Percentiles rank a stretch among this genome's conserved stretches.
These are phyloP conservation scores for Trifolium fragiferum DNA, from an alignment of 306 rosid genomes.

Conservation along the genomic window DNA sequence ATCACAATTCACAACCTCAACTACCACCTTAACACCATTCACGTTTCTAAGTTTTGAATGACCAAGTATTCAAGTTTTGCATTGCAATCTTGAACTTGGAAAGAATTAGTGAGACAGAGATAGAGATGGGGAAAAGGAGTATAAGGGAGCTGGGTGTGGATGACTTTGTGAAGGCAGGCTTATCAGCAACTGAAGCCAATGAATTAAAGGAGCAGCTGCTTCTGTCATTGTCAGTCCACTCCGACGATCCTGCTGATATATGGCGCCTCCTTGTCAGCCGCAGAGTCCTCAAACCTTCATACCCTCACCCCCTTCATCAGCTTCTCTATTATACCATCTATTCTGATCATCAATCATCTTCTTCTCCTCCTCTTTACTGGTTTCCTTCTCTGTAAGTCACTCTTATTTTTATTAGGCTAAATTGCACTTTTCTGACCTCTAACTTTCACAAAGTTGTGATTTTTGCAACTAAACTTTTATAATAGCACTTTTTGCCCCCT, in stretches of 20 bases:
- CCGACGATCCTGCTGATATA: conserved; percentile 43
- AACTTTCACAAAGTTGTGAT: too few species aligned
- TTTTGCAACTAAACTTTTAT: too few species aligned
- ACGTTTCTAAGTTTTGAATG: too few species aligned
- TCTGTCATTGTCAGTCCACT: conserved; percentile 17
- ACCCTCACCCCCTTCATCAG: conserved; percentile 66
- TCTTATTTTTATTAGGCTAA: too few species aligned
- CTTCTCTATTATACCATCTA: conserved; percentile 47
- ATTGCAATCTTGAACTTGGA: neutral
- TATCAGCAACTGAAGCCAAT: conserved; percentile 55
- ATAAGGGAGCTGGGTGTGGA: conserved; percentile 50
- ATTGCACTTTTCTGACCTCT: too few species aligned
- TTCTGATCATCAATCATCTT: conserved; percentile 49
- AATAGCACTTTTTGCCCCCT: too few species aligned
- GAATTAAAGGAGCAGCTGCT: conserved; percentile 20
- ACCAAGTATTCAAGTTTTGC: neutral
- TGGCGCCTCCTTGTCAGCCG: conserved; percentile 67
- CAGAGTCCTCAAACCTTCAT: conserved; percentile 63
- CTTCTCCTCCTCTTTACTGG: conserved; percentile 65
- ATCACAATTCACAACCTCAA: neutral
- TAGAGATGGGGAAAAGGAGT: conserved; percentile 51
- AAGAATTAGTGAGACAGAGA: neutral
- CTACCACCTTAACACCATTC: neutral
- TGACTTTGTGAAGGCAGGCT: conserved; percentile 62
- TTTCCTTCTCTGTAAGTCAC: conserved; percentile 74